Base-by-base conservation (phyloP, 2,329 filamentous ascomycete species). In the Neoarthrinium moseri region DNA sequence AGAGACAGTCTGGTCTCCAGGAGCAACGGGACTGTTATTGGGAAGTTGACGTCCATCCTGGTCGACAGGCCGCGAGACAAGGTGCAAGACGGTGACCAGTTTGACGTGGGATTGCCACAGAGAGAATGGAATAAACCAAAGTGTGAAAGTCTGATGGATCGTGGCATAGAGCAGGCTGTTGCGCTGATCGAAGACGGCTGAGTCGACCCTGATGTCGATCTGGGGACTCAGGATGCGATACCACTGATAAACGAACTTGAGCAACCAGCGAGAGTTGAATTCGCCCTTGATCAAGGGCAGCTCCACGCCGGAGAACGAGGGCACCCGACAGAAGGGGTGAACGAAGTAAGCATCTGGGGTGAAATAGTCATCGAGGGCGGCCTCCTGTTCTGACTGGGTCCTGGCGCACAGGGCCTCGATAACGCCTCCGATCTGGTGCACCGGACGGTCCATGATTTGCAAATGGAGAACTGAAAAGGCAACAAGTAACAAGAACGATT, bases 141-240 rank as follows among this genome's bases (percentile, higher is more conserved):
- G 72, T 23, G 82, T 77, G 67, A 95, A 94, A 43, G 83, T 74
- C 63, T 96, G 91, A 32, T 74, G 78, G 50, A 94, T 77, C 27
- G 78, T 79, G 40, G 91, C 77, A 65, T 90, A 95, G 40, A 95
- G 78, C n/a, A 79, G 74, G 32, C 81, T 71, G 18, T 78, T 80
- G 3, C 73, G 58, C 56, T 83, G 69, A 60, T 95, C 89, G 57
- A 84, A 88, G 13, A 85, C 87, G 86, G 51, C 18, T 4, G 75
- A 78, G 51, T 89, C 78, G 15, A 96, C 73, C 2, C 77, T 69
- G 11, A 92, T 68, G 34, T 84, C 75, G 53, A 94, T 87, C 15
- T 74, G 71, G 0, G 91, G 91, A 50, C 84, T 89, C 60, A 95
- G 73, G 52, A 92, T 86, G 59, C 90, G 89, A 67, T 95, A 92